phyloP scores from a whole-genome alignment of 371 early-diverging fungal genomes.

The Saksenaea vasiformis region DNA sequence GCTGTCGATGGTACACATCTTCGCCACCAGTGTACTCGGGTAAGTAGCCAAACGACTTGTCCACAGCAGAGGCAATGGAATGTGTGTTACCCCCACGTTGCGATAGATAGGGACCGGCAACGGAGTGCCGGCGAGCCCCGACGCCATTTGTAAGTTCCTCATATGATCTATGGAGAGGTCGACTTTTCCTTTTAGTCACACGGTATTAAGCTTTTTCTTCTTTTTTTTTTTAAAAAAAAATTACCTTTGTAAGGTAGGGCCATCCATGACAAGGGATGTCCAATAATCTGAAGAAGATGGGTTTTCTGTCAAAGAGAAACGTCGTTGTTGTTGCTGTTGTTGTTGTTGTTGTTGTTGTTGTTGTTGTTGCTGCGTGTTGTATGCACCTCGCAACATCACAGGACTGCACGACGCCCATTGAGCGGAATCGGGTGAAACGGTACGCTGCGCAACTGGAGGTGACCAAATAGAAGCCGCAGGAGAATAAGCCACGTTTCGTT shows the following conservation, averaged over 20 bases:
- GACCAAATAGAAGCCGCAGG: conserved; percentile 4
- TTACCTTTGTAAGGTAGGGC: neutral
- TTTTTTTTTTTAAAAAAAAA: neutral
- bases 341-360: neutral
- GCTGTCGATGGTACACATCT: conserved; percentile 8
- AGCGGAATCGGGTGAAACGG: conserved; percentile 5
- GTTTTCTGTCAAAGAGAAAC: neutral
- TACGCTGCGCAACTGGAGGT: conserved; percentile 3
- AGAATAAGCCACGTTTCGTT: neutral
- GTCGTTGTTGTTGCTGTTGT: neutral
- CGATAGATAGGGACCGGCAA: conserved; percentile 11
- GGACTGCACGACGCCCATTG: conserved; percentile 4
- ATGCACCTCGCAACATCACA: conserved; percentile 4
- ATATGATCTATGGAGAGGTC: conserved; percentile 1
- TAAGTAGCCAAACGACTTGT: neutral
- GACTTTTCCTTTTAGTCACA: neutral
- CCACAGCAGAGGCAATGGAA: neutral
- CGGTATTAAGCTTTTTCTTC: neutral
- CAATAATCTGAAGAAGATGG: neutral
- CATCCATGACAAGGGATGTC: conserved; percentile 3
- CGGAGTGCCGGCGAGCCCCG: conserved; percentile 11
- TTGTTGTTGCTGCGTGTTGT: neutral
- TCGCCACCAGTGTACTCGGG: neutral
- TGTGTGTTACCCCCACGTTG: neutral
- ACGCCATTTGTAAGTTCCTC: neutral